Percentiles rank a stretch among this genome's conserved stretches.
Evolutionary conservation across 441 rosid genomes (phyloP).

Genomic region (Erodium texanum): DNA sequence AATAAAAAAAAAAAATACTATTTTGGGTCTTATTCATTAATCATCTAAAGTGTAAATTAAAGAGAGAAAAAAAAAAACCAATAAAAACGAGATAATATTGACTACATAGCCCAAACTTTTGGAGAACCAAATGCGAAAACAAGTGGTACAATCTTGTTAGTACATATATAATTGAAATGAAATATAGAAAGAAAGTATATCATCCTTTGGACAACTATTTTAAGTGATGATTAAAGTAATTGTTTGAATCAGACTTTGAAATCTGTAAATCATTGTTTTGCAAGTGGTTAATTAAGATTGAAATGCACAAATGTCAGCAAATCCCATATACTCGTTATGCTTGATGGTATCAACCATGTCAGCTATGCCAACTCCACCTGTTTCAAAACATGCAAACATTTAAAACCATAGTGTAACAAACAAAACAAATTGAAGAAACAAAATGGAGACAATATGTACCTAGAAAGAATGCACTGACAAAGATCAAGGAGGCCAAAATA

Average conservation of each 20-base stretch:
- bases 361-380: constrained; percentile 61
- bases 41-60: too few relatives aligned
- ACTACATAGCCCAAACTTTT: too few relatives aligned
- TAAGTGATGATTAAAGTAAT: neutral
- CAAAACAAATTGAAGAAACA: neutral
- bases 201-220: neutral
- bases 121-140: neutral
- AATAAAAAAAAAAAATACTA: too few relatives aligned
- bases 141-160: too few relatives aligned
- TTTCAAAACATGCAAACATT: neutral
- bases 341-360: constrained; percentile 42
- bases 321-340: constrained; percentile 56
- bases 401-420: too few relatives aligned
- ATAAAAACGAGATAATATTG: too few relatives aligned
- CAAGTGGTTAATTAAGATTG: constrained; percentile 18
- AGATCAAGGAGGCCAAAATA: constrained; percentile 56
- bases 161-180: neutral
- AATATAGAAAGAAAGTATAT: neutral
- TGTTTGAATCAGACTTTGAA: too few relatives aligned
- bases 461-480: constrained; percentile 51
- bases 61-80: too few relatives aligned
- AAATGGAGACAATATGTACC: constrained; percentile 26
- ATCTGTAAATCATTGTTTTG: too few relatives aligned
- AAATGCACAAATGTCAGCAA: constrained; percentile 60
- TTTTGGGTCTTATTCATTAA: too few relatives aligned